Base-by-base conservation (phyloP, 176 grass and related monocot species). In the Carex scoparia region DNA sequence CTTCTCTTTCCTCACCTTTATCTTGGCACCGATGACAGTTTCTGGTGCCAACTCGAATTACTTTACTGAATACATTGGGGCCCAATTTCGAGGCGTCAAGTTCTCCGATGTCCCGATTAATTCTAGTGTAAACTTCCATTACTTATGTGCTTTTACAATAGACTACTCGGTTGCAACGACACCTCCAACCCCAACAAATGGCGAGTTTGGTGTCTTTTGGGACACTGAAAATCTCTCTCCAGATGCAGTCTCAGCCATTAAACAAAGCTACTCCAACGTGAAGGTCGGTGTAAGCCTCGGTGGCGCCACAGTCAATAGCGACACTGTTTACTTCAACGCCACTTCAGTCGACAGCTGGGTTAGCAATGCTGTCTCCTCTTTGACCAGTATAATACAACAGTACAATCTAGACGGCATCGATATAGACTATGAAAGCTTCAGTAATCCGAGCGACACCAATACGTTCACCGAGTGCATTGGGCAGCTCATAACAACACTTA, bases 31-130 rank as follows among this genome's bases (percentile, higher is more conserved):
- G 14, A 68, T 62, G 55, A 32, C 82, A 38, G 16, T 89, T 69
- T 46, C 35, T 0, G 89, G 87, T 5, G 40, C 68, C 30, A 97
- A 94, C 85, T 93, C 95, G 8, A 86, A 92, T 33, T 88, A 90
- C 37, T 98, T 93, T 87, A 16, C 87, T 0, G 93, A 98, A 14
- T 98, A 98, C 88, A 98, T 98, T 57, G 95, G 95, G 27, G 95
- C 91, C 4, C 16, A 61, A 73, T 91, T 68, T 86, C 80, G 61
- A 3, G 91, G 91, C 2, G 95, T 98, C n/a, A 74, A 86, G 79
- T 98, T 98, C 88, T 65, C 74, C 27, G 95, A 98, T 63, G 92
- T 98, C 55, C 95, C 91, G 1, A 83, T 98, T 37, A 86, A 91
- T 69, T 79, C 89, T 1, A 69, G 61, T 1, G 88, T 91, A 40